Percentiles rank a stretch among this genome's conserved stretches.
Conservation (phyloP, 2,329 filamentous ascomycete species). For the Colletotrichum costaricense region DNA sequence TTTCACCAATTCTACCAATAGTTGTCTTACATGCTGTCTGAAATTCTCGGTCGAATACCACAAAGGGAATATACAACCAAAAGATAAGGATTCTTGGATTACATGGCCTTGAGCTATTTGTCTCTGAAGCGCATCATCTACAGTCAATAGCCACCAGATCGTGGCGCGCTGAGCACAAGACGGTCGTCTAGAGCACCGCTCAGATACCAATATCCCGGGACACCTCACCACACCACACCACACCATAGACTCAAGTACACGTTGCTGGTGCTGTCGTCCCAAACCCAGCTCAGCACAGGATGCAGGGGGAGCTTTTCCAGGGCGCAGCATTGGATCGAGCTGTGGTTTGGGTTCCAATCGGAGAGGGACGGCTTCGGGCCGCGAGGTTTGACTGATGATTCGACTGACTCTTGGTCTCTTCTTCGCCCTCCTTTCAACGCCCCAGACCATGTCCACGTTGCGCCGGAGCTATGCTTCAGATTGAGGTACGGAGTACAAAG, state of each 20-base stretch:
- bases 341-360: conserved; percentile 34
- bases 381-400: conserved; percentile 33
- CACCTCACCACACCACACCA: conserved; percentile 7
- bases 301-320: conserved; percentile 10
- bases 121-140: too few species aligned
- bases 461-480: conserved; percentile 22
- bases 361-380: conserved; percentile 32
- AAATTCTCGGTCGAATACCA: neutral
- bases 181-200: neutral
- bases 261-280: conserved; percentile 23
- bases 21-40: neutral
- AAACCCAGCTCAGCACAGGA: conserved; percentile 11
- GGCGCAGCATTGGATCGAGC: conserved; percentile 27
- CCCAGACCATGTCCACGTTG: conserved; percentile 19
- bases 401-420: conserved; percentile 22
- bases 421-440: neutral
- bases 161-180: neutral
- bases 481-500: conserved; percentile 25
- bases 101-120: neutral
- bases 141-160: too few species aligned
- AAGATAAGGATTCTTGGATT: neutral
- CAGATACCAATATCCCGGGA: neutral
- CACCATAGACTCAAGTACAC: conserved; percentile 11
- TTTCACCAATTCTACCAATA: neutral
- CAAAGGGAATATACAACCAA: neutral